Evolutionary conservation across 495 filamentous ascomycete genomes (phyloP), one percentile per base, ranked within the genome.

Genomic region (Penicillium alfredii): DNA sequence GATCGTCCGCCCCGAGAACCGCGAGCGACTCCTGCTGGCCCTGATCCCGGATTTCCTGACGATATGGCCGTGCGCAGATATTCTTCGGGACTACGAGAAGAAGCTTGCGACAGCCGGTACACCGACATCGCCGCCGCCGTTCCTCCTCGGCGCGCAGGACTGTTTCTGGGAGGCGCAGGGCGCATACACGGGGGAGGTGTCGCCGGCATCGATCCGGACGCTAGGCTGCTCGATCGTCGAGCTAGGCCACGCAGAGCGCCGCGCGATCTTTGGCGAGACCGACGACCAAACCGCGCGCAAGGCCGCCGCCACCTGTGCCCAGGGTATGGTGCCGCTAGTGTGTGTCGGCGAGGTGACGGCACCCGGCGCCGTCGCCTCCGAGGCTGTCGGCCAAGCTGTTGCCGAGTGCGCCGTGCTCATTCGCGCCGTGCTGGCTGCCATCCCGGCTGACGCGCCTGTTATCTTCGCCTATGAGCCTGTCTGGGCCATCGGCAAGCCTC

Each of bases 391-490:
- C 0, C 40, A 61, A 13, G 86, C 86, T 0, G 69, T 82, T 1
- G 38, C 64, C 4, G 84, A 88, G 56, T 86, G 82, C 38, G 61
- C 63, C 19, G 55, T 62, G 11, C 82, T 89, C 42, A 68, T 92
- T 9, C 64, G 65, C 13, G 64, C 73, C 2, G 76, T 84, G 6
- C 49, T 92, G 11, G 60, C 60, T 9, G 73, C 66, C 0, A 60
- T 88, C 14, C 69, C 74, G 0, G 59, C 51, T 2, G 66, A 77
- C 7, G 72, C 72, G 1, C 76, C 87, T n/a, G 73, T 90, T 12
- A 77, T 89, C 9, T 70, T 92, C 24, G 87, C 86, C 3, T 94
- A 94, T 55, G 87, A 94, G 65, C 86, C 86, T 8, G 84, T 90
- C 1, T 93, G 86, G 86, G 86, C 86, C 0, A 93, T 93, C 60